These are phyloP conservation scores for Hypomontagnella monticulosa DNA, from an alignment of 495 filamentous ascomycete genomes.

Conservation along the genomic window DNA sequence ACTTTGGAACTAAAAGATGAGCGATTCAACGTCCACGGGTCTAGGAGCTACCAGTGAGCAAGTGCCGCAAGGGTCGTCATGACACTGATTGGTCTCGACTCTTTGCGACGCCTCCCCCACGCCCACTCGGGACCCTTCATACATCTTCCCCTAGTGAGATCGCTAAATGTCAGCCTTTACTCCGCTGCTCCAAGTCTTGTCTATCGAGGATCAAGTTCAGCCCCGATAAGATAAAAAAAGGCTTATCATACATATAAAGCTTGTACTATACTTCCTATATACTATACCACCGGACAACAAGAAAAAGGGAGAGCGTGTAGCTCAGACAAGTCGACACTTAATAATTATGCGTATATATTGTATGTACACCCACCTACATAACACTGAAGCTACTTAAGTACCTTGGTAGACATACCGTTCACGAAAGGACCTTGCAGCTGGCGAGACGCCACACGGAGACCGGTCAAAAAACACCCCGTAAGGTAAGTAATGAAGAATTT, in stretches of 20 bases:
- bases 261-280: too few relatives aligned
- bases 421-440: slow-evolving; percentile 33
- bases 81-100: slow-evolving; percentile 4
- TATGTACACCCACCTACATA: too few relatives aligned
- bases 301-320: too few relatives aligned
- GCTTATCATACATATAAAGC: too few relatives aligned
- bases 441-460: slow-evolving; percentile 26
- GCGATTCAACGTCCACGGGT: not conserved
- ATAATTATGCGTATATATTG: too few relatives aligned
- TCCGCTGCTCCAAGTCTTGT: too few relatives aligned
- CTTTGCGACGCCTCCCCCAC: not conserved
- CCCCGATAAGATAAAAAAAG: not conserved
- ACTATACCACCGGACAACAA: too few relatives aligned
- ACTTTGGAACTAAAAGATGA: not conserved
- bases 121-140: slow-evolving; percentile 5
- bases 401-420: too few relatives aligned
- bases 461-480: slow-evolving; percentile 7
- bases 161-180: not conserved
- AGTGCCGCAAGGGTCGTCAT: slow-evolving; percentile 17
- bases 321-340: too few relatives aligned
- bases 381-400: too few relatives aligned
- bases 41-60: not conserved
- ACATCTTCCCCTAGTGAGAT: not conserved
- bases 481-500: slow-evolving; percentile 9
- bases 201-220: too few relatives aligned